Evolutionary conservation across 2,329 filamentous ascomycete genomes (phyloP).

Genomic region (Fusarium longipes): DNA sequence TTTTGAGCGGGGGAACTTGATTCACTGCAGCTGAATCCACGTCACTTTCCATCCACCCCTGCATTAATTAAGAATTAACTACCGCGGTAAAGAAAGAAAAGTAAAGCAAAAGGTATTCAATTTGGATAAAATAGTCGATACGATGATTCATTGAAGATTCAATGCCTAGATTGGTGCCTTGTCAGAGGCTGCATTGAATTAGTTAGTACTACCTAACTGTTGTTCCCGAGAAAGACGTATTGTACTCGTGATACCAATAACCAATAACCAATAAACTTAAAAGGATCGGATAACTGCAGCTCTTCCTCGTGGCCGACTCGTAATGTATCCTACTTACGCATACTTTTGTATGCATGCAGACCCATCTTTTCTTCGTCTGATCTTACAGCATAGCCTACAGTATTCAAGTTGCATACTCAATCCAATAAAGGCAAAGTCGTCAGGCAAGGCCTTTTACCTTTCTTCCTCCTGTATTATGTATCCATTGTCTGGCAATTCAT

Average conservation of each 20-base stretch:
- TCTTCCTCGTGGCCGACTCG: constrained; percentile 18
- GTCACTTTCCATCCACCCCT: constrained; percentile 20
- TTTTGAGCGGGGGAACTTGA: constrained; percentile 20
- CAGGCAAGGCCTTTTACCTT: not conserved
- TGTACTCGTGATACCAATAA: not conserved
- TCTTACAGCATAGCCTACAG: no score
- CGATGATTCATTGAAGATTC: not conserved
- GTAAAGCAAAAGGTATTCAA: constrained; percentile 8
- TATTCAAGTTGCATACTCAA: not conserved
- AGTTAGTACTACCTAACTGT: not conserved
- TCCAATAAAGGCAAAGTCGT: not conserved
- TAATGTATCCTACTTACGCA: no score
- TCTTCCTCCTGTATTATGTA: not conserved
- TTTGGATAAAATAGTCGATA: constrained; percentile 8
- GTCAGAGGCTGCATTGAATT: not conserved
- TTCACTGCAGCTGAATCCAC: constrained; percentile 41
- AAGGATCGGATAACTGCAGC: constrained; percentile 9
- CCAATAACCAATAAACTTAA: not conserved
- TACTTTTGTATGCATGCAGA: constrained; percentile 9
- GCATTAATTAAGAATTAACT: constrained; percentile 12
- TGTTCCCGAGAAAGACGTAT: not conserved
- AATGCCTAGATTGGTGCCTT: no score
- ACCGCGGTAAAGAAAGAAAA: not conserved
- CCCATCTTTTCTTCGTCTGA: constrained; percentile 16
- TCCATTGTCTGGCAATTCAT: not conserved